A percentile compares a stretch with the other conserved stretches of the same genome.
Conservation (phyloP, 176 grass and related monocot species). For the Lolium multiflorum region DNA sequence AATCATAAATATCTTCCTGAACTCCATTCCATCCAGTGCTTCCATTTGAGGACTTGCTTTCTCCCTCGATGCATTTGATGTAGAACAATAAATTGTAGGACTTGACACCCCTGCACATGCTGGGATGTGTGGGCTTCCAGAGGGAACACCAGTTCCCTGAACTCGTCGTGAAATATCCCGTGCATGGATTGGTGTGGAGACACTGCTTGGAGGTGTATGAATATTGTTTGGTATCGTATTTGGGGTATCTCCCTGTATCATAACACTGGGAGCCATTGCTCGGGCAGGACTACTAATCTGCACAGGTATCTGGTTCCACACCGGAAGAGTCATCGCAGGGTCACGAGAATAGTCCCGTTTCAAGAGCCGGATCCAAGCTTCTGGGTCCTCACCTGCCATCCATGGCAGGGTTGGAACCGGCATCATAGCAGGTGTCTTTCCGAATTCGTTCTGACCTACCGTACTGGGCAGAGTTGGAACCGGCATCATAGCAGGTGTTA, state of each 20-base stretch:
- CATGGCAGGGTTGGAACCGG: not conserved
- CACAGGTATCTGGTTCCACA: not conserved
- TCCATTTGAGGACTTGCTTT: conserved; percentile 53
- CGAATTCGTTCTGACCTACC: not conserved
- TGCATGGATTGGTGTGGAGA: conserved; percentile 30
- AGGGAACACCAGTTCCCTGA: not conserved
- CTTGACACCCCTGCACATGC: not conserved
- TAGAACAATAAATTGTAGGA: not conserved
- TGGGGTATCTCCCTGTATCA: not conserved
- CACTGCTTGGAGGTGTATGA: conserved; percentile 8
- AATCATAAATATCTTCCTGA: conserved; percentile 43
- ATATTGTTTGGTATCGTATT: not conserved
- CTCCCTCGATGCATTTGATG: conserved; percentile 18
- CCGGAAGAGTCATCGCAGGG: not conserved
- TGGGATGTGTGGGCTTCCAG: conserved; percentile 19
- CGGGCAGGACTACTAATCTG: conserved; percentile 4
- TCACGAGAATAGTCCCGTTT: not conserved
- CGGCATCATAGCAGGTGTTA: not conserved
- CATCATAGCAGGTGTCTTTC: conserved; percentile 17
- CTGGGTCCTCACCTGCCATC: conserved; percentile 26
- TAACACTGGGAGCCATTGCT: conserved; percentile 13
- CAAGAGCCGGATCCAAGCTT: not conserved
- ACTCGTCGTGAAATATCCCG: conserved; percentile 28
- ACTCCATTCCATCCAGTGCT: conserved; percentile 64
- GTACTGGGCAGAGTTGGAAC: not conserved